phyloP scores from a whole-genome alignment of 805 yeast species.

The Wickerhamomyces ciferrii region DNA sequence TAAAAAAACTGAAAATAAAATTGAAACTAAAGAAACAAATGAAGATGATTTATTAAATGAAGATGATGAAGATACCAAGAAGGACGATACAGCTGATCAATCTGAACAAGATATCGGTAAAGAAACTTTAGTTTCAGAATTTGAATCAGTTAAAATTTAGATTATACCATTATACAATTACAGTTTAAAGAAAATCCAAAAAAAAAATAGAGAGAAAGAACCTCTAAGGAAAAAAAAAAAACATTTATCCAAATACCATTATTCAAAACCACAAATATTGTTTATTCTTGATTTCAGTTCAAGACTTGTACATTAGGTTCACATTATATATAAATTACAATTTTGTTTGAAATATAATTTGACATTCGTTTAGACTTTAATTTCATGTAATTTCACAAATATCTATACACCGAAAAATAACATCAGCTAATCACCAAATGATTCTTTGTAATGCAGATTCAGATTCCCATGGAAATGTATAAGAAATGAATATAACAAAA shows the following conservation, averaged over 20 bases:
- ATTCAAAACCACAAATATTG: neutral
- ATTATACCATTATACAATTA: no score
- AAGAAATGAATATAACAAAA: conserved; percentile 48
- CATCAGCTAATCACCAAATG: conserved; percentile 69
- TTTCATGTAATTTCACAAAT: no score
- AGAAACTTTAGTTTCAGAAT: neutral
- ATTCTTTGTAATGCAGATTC: conserved; percentile 68
- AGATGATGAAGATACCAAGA: neutral
- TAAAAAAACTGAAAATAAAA: neutral
- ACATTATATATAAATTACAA: neutral
- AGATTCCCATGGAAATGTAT: conserved; percentile 64
- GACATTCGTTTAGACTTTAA: neutral
- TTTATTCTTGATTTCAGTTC: no score
- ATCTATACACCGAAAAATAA: neutral
- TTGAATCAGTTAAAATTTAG: neutral
- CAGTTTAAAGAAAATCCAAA: no score
- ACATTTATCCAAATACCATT: neutral
- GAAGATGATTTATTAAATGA: neutral
- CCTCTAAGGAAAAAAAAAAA: no score
- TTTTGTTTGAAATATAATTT: no score
- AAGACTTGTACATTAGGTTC: neutral
- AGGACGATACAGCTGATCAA: neutral
- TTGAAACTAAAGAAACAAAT: conserved; percentile 2
- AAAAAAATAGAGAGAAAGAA: no score
- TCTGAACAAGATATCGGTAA: neutral